Evolutionary conservation across 164 flowering plant genomes (phyloP).

Genomic region (Nelumbo lutea): DNA sequence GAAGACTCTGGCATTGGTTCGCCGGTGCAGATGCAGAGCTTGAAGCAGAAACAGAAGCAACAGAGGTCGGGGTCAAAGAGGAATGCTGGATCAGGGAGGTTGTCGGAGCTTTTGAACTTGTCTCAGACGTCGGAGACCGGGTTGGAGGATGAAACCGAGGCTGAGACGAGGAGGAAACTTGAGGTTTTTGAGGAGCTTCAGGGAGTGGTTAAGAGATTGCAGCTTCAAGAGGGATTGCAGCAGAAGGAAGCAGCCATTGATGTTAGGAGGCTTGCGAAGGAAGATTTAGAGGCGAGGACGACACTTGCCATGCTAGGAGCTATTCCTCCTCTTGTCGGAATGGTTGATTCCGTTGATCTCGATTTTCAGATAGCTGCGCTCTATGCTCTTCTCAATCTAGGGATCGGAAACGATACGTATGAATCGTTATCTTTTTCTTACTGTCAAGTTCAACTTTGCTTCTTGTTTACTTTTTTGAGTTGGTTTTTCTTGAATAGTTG

Average conservation of each 20-base stretch:
- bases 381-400: slow-evolving; percentile 83
- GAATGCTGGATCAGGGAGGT: slow-evolving; percentile 49
- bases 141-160: slow-evolving; percentile 21
- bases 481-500: not conserved
- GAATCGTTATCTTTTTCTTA: slow-evolving; percentile 4
- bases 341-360: slow-evolving; percentile 52
- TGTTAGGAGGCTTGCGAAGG: slow-evolving; percentile 69
- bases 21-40: not conserved
- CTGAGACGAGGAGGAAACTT: slow-evolving; percentile 45
- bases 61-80: slow-evolving; percentile 4
- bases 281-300: slow-evolving; percentile 52
- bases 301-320: slow-evolving; percentile 88
- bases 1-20: slow-evolving; percentile 4
- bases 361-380: slow-evolving; percentile 55
- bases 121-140: slow-evolving; percentile 27
- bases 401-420: slow-evolving; percentile 73
- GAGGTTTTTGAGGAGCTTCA: slow-evolving; percentile 60
- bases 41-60: not conserved
- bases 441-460: not conserved
- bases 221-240: slow-evolving; percentile 25
- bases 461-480: not conserved
- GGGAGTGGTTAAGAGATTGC: slow-evolving; percentile 37
- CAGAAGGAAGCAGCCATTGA: slow-evolving; percentile 31
- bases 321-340: slow-evolving; percentile 73
- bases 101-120: slow-evolving; percentile 55